Evolutionary conservation across 1,284 basidiomycete species (phyloP).

Genomic region (Anthracocystis setariae): DNA sequence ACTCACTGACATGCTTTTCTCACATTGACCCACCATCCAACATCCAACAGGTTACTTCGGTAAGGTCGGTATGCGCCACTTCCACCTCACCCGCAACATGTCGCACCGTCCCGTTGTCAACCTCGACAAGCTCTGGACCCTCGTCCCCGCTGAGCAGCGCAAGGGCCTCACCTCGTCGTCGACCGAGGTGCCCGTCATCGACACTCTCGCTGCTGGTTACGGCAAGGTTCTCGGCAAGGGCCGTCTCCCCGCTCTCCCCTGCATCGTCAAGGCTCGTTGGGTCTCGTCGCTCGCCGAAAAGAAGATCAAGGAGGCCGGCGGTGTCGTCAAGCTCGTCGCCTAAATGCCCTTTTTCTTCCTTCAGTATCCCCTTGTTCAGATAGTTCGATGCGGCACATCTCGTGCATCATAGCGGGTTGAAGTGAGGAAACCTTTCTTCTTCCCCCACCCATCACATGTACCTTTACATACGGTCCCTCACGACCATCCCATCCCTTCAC

Average conservation of each 20-base stretch:
- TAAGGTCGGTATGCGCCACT: conserved; percentile 93
- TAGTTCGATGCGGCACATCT: too few species aligned
- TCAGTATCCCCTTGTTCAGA: too few species aligned
- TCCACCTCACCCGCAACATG: conserved; percentile 91
- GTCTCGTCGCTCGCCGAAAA: conserved; percentile 67
- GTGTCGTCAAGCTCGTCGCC: conserved; percentile 65
- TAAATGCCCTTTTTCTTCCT: too few species aligned
- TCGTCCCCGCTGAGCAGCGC: conserved; percentile 66
- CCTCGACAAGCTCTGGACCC: conserved; percentile 69
- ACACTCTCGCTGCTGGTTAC: conserved; percentile 67
- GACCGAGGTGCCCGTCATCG: conserved; percentile 67
- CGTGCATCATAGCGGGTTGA: not conserved
- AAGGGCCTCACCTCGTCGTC: conserved; percentile 54
- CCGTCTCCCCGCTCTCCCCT: conserved; percentile 63
- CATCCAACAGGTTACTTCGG: conserved; percentile 87
- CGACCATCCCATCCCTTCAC: not conserved
- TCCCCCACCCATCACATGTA: conserved; percentile 17
- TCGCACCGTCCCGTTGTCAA: conserved; percentile 95
- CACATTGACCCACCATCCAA: not conserved
- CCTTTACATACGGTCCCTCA: conserved; percentile 13
- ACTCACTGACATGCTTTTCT: conserved; percentile 8
- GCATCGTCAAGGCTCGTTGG: conserved; percentile 68
- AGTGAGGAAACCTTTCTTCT: not conserved
- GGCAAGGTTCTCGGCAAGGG: conserved; percentile 68
- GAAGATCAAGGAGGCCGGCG: conserved; percentile 68